Base-by-base conservation (phyloP, 345 rosid genomes). In the Hypericum perforatum region DNA sequence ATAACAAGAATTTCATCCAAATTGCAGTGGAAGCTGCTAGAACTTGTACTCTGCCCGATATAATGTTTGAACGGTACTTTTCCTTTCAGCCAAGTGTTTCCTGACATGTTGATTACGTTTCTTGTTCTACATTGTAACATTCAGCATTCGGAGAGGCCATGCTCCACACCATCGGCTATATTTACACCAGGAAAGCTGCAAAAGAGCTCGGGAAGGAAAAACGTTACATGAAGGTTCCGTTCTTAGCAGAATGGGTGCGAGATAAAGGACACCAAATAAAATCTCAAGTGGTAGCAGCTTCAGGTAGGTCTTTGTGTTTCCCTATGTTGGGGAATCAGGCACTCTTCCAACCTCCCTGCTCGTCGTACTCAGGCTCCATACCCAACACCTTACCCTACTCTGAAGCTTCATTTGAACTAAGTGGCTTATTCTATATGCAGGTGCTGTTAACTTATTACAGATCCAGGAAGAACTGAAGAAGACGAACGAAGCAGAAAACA, bases 181-280 rank as follows among this genome's bases (percentile, higher is more conserved):
- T 88, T 42, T 92, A 92, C 85, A 74, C 85, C 0, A 84, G 98
- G 63, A 78, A 83, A 85, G 95, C 94, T 54, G 76, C 95, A 7
- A 88, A 42, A 64, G 96, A 88, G 74, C 78, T 92, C 12, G 98
- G 98, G 22, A 88, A 81, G 67, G 95, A 88, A 65, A 92, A 53
- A 64, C 77, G 88, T 37, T 80, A 56, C 54, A 85, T 87, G 95
- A 87, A 77, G 70, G 96, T 91, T 37, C 98, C 98, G 7, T 91
- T 78, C 74, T 68, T 91, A 70, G 98, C 96, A 14, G 98, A 92
- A 60, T 92, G 98, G 98, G 98, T 87, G 49, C 79, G 98, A n/a
- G 91, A 83, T 63, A 92, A 88, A 67, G 96, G 98, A 32, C 98
- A 92, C 73, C 69, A 52, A 41, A 75, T 92, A 42, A 92, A 88